These are phyloP conservation scores for Globisporangium sylvaticum DNA, from an alignment of 352 stramenopile species.

Conservation along the genomic window DNA sequence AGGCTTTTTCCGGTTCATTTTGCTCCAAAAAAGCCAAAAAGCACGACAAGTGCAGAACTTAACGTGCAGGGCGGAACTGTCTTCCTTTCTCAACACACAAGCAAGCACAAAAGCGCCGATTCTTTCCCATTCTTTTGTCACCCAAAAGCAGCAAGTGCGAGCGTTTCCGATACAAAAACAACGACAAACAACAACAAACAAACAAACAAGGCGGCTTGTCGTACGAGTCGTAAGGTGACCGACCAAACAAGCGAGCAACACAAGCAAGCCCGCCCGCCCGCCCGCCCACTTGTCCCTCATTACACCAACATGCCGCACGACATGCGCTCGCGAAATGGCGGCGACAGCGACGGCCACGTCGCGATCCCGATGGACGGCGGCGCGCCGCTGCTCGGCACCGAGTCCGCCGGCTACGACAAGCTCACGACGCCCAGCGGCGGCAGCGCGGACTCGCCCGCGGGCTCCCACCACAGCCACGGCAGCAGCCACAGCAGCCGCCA, in stretches of 20 bases:
- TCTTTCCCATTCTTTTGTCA: neutral
- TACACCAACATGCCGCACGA: conserved; percentile 10
- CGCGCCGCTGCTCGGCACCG: conserved; percentile 23
- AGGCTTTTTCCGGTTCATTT: neutral
- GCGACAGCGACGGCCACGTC: conserved; percentile 12
- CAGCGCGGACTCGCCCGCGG: conserved; percentile 7
- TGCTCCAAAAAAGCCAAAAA: neutral
- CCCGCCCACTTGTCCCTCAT: neutral
- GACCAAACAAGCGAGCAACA: neutral
- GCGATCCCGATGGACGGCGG: conserved; percentile 36
- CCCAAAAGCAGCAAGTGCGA: neutral
- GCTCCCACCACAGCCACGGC: conserved; percentile 9
- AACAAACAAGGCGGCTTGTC: neutral
- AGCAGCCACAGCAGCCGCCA: conserved; percentile 12
- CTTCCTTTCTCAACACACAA: neutral
- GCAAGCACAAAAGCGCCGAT: neutral
- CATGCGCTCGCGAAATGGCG: conserved; percentile 12
- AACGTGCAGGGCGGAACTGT: conserved; percentile 9
- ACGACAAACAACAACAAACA: neutral
- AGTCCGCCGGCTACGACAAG: conserved; percentile 48
- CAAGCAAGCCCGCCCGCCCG: neutral
- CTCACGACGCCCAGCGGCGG: conserved; percentile 46
- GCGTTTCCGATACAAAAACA: conserved; percentile 5
- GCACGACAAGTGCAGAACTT: too few species aligned
- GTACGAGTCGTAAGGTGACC: neutral